Conservation (phyloP, 495 filamentous ascomycete species). For the Rusavskia elegans region DNA sequence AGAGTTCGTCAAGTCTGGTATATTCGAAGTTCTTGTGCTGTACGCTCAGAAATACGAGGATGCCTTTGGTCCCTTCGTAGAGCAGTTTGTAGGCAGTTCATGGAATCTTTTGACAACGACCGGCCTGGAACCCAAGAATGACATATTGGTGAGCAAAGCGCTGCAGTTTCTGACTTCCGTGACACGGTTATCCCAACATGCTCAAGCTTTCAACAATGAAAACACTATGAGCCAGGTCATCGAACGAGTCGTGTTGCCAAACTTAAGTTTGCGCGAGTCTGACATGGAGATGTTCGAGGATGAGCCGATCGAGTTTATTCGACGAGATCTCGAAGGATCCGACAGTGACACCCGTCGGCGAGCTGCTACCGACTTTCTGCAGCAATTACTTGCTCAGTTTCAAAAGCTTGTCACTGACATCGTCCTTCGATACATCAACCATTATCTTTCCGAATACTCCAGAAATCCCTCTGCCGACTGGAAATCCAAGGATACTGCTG, state of each 20-base stretch:
- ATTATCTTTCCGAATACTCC: slow-evolving; percentile 55
- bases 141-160: slow-evolving; percentile 86
- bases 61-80: slow-evolving; percentile 63
- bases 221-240: slow-evolving; percentile 64
- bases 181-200: slow-evolving; percentile 57
- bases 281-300: slow-evolving; percentile 96
- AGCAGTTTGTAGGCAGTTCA: slow-evolving; percentile 68
- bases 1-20: slow-evolving; percentile 77
- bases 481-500: slow-evolving; percentile 93
- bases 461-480: slow-evolving; percentile 58
- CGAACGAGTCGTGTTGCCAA: slow-evolving; percentile 89
- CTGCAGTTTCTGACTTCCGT: slow-evolving; percentile 88
- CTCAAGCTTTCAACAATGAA: slow-evolving; percentile 69
- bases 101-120: slow-evolving; percentile 82
- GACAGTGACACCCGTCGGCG: slow-evolving; percentile 85
- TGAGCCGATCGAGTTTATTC: slow-evolving; percentile 96
- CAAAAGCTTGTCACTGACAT: slow-evolving; percentile 67
- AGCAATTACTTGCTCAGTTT: slow-evolving; percentile 74
- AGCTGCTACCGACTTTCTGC: slow-evolving; percentile 85
- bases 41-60: slow-evolving; percentile 91
- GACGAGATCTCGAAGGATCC: slow-evolving; percentile 87
- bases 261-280: slow-evolving; percentile 73
- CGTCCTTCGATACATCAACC: slow-evolving; percentile 65
- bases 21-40: slow-evolving; percentile 74
- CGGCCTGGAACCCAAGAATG: slow-evolving; percentile 79